Percentiles rank a stretch among this genome's conserved stretches.
phyloP scores from a whole-genome alignment of 352 stramenopile species.

The Pythium biforme region DNA sequence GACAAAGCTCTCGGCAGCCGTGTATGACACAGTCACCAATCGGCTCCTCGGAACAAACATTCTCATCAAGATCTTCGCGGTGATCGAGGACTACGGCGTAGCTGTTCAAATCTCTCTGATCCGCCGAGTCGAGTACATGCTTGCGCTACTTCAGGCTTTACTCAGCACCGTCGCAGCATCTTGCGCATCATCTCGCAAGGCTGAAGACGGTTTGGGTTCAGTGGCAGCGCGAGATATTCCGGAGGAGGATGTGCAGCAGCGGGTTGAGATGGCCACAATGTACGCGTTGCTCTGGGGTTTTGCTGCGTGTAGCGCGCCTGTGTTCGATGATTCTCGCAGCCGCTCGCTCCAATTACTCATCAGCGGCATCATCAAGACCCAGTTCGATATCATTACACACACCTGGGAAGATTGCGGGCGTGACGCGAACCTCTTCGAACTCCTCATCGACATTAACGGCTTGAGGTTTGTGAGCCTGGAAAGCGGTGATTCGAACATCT shows the following conservation, averaged over 20 bases:
- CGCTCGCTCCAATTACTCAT: constrained; percentile 25
- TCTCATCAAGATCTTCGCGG: constrained; percentile 21
- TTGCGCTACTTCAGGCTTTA: constrained; percentile 44
- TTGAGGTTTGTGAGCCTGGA: constrained; percentile 28
- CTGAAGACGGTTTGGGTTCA: background rate
- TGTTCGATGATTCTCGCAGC: background rate
- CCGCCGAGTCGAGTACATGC: constrained; percentile 44
- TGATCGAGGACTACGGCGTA: constrained; percentile 34
- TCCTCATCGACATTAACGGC: constrained; percentile 26
- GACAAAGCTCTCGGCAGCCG: background rate
- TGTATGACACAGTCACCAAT: constrained; percentile 30
- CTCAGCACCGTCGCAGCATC: constrained; percentile 22
- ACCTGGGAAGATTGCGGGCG: constrained; percentile 29
- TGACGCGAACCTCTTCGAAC: constrained; percentile 30
- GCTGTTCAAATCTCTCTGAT: constrained; percentile 31
- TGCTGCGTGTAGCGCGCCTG: constrained; percentile 13
- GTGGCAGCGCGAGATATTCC: background rate
- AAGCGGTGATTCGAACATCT: constrained; percentile 15
- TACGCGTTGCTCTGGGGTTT: constrained; percentile 57
- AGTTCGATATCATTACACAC: constrained; percentile 26
- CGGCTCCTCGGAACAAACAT: constrained; percentile 28
- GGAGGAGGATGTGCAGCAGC: constrained; percentile 24
- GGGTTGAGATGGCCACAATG: constrained; percentile 50
- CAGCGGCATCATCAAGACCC: constrained; percentile 28
- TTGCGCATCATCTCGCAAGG: constrained; percentile 17